phyloP scores from a whole-genome alignment of 495 filamentous ascomycete species.

The Penicillium riverlandense region DNA sequence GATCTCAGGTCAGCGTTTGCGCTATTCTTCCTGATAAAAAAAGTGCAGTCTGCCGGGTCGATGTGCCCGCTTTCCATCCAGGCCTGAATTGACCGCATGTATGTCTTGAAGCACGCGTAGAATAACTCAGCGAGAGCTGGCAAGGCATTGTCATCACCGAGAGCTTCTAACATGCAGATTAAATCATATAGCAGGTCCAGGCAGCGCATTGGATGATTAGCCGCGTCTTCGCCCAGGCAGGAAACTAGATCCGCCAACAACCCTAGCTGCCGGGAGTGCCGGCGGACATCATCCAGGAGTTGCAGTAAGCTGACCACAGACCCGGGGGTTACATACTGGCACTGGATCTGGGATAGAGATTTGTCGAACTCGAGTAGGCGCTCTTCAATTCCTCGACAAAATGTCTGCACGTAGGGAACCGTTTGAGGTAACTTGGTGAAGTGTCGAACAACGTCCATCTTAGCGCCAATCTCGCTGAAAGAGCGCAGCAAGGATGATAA shows the following conservation, averaged over 20 bases:
- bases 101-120: slow-evolving; percentile 75
- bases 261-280: slow-evolving; percentile 44
- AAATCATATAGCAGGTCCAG: slow-evolving; percentile 70
- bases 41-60: slow-evolving; percentile 51
- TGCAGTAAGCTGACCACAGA: slow-evolving; percentile 48
- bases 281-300: slow-evolving; percentile 53
- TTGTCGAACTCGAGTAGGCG: slow-evolving; percentile 37
- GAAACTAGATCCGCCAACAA: slow-evolving; percentile 43
- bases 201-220: slow-evolving; percentile 44
- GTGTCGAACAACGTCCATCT: slow-evolving; percentile 39
- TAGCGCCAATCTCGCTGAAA: slow-evolving; percentile 37
- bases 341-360: slow-evolving; percentile 36
- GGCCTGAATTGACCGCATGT: slow-evolving; percentile 65
- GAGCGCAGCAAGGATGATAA: slow-evolving; percentile 32
- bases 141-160: slow-evolving; percentile 54
- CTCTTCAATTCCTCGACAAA: slow-evolving; percentile 40
- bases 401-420: slow-evolving; percentile 47
- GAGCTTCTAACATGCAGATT: slow-evolving; percentile 60
- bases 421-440: slow-evolving; percentile 33
- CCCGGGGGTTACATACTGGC: slow-evolving; percentile 29
- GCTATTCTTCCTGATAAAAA: slow-evolving; percentile 62
- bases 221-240: slow-evolving; percentile 12
- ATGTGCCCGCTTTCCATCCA: slow-evolving; percentile 86
- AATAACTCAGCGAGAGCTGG: slow-evolving; percentile 59
- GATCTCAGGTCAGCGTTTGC: slow-evolving; percentile 52